These are phyloP conservation scores for Penicillium chermesinum DNA, from an alignment of 495 filamentous ascomycete genomes.

Conservation along the genomic window DNA sequence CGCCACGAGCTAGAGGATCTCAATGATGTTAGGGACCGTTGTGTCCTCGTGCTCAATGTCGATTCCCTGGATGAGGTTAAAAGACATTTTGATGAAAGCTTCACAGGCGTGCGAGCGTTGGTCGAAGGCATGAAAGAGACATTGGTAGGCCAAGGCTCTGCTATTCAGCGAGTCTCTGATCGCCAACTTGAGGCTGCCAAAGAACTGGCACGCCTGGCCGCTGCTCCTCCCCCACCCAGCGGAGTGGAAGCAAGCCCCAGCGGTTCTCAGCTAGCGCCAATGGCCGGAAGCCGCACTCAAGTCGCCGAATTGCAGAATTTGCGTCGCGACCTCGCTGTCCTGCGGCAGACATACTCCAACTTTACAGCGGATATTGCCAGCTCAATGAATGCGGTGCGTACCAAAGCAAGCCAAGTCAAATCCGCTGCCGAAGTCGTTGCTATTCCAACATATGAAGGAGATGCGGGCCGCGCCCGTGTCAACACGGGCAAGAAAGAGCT, in stretches of 20 bases:
- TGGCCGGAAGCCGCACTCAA: conserved; percentile 47
- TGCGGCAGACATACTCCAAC: conserved; percentile 88
- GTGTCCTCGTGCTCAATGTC: conserved; percentile 88
- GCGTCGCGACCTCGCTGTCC: conserved; percentile 83
- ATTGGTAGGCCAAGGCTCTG: conserved; percentile 70
- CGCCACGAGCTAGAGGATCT: conserved; percentile 94
- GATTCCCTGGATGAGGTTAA: conserved; percentile 97
- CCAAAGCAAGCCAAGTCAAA: conserved; percentile 78
- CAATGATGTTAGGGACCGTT: conserved; percentile 89
- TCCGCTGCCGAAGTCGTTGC: conserved; percentile 61
- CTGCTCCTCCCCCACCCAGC: conserved; percentile 50
- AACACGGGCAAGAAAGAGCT: conserved; percentile 79
- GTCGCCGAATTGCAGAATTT: conserved; percentile 73
- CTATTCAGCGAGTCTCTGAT: conserved; percentile 84
- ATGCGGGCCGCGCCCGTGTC: conserved; percentile 77
- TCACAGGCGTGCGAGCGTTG: conserved; percentile 71
- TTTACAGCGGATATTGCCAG: conserved; percentile 82
- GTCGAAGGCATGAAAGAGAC: conserved; percentile 76
- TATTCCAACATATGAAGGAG: conserved; percentile 58
- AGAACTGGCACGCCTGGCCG: conserved; percentile 78
- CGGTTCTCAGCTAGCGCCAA: conserved; percentile 14
- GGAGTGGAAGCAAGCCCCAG: conserved; percentile 18
- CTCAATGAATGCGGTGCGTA: conserved; percentile 76
- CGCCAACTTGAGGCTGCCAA: conserved; percentile 86
- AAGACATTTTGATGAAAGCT: conserved; percentile 86